Conservation (phyloP, 2,329 filamentous ascomycete species). For the Talaromyces sp. region DNA sequence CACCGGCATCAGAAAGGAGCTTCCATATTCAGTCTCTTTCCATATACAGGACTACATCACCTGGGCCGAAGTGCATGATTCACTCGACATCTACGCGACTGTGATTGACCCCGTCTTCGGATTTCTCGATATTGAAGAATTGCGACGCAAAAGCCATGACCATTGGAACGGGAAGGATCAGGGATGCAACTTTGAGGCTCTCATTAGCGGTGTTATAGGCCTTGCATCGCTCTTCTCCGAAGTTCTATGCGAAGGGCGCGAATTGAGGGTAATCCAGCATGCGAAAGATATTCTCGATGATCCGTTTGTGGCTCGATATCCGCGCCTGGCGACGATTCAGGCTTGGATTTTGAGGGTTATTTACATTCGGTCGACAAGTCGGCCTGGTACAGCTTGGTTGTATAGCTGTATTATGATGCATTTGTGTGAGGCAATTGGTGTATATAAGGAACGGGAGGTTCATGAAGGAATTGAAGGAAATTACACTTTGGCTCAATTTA, state of each 20-base stretch:
- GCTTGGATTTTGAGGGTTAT: slow-evolving; percentile 53
- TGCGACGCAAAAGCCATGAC: slow-evolving; percentile 27
- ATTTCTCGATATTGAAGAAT: slow-evolving; percentile 31
- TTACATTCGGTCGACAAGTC: slow-evolving; percentile 51
- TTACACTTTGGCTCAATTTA: slow-evolving; percentile 14
- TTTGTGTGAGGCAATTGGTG: slow-evolving; percentile 51
- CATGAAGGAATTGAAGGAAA: slow-evolving; percentile 21
- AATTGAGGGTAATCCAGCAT: slow-evolving; percentile 30
- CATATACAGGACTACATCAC: slow-evolving; percentile 28
- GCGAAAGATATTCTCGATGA: slow-evolving; percentile 49
- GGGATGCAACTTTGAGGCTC: slow-evolving; percentile 34
- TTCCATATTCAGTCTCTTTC: slow-evolving; percentile 24
- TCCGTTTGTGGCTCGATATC: slow-evolving; percentile 25
- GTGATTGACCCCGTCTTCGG: slow-evolving; percentile 35
- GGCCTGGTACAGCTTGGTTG: slow-evolving; percentile 55
- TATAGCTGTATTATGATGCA: slow-evolving; percentile 57
- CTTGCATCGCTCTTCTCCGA: slow-evolving; percentile 36
- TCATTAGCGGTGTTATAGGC: slow-evolving; percentile 33
- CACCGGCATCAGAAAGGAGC: slow-evolving; percentile 32
- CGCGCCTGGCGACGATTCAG: slow-evolving; percentile 29
- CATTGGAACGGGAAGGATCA: slow-evolving; percentile 32
- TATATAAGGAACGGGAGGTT: slow-evolving; percentile 25
- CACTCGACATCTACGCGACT: slow-evolving; percentile 32
- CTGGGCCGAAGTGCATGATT: slow-evolving; percentile 27
- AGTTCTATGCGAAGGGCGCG: slow-evolving; percentile 24